Evolutionary conservation across 2,329 filamentous ascomycete genomes (phyloP), one percentile per base, ranked within the genome.

Genomic region (Hypoxylon rubiginosum): DNA sequence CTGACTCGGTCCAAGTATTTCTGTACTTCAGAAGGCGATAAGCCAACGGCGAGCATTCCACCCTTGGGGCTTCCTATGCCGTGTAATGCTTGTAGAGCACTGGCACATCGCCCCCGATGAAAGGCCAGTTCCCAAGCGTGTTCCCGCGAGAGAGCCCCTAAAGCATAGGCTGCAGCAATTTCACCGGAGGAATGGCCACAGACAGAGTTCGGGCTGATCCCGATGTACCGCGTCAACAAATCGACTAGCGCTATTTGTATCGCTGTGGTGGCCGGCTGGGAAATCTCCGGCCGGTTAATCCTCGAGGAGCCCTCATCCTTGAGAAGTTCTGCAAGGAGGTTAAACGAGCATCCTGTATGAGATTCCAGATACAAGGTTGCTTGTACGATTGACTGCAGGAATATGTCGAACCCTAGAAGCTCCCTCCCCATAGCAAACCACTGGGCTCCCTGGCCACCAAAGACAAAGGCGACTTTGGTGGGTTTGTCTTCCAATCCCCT

Each of bases 381-480:
- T 2, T 66, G 70, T 1, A 61, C 43, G n/a, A 80, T 68, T 21
- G 74, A 78, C 21, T 67, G 56, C 30, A 66, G 43, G 56, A 78
- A 79, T 0, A 68, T 60, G 8, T 71, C 62, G 32, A 75, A 77
- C 1, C 55, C 64, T 17, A 80, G 71, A 17, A 81, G 73, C 62
- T 80, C 78, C 0, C 73, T 71, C 0, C 77, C 80, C 80, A 81
- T 81, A 30, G 75, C 75, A 34, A 72, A 68, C 77, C 78, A 79
- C 56, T 80, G 78, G 0, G 77, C 74, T 3, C 79, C 79, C 63
- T 80, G 79, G 5, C 79, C 79, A 26, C 73, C 74, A 41, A 81
- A 80, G 11, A 79, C 71, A 43, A 78, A 69, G 0, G 74, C 72
- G 9, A 77, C 26, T 3, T 57, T 68, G 7, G 50, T 15, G 26